These are phyloP conservation scores for Atkinsonella hypoxylon DNA, from an alignment of 2,329 filamentous ascomycete genomes.

Conservation along the genomic window DNA sequence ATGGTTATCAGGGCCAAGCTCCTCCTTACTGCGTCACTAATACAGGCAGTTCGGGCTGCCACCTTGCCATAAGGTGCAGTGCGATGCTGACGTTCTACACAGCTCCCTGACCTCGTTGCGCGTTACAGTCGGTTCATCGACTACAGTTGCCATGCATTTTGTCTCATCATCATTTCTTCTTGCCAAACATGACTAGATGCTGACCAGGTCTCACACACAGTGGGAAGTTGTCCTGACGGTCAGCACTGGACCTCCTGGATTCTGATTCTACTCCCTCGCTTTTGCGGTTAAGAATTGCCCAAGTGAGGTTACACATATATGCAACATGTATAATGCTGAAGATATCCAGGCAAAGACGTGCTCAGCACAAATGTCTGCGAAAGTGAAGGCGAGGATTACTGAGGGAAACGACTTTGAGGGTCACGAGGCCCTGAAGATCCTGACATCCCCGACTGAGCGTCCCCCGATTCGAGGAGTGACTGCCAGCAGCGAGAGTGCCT, in stretches of 20 bases:
- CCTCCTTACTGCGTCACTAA: not conserved
- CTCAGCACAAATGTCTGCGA: too few species aligned
- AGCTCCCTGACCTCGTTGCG: not conserved
- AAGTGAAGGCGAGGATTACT: not conserved
- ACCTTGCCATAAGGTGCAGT: conserved; percentile 4
- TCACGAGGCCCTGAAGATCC: not conserved
- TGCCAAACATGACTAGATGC: not conserved
- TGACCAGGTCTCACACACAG: not conserved
- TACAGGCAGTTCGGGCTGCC: conserved; percentile 3
- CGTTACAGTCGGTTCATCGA: not conserved
- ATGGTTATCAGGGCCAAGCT: not conserved
- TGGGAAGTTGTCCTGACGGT: not conserved
- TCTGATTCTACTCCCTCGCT: not conserved
- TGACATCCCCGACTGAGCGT: not conserved
- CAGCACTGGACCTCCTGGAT: not conserved
- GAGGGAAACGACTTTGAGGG: too few species aligned
- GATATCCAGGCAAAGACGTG: not conserved
- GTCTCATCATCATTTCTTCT: not conserved
- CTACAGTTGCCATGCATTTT: conserved; percentile 1
- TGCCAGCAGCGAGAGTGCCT: not conserved
- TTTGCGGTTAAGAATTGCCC: not conserved
- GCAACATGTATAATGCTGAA: not conserved
- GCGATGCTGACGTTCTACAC: not conserved
- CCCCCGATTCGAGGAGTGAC: not conserved
- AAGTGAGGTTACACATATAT: not conserved